Base-by-base conservation (phyloP, 305 asterid genomes). In the Rubia occidens region DNA sequence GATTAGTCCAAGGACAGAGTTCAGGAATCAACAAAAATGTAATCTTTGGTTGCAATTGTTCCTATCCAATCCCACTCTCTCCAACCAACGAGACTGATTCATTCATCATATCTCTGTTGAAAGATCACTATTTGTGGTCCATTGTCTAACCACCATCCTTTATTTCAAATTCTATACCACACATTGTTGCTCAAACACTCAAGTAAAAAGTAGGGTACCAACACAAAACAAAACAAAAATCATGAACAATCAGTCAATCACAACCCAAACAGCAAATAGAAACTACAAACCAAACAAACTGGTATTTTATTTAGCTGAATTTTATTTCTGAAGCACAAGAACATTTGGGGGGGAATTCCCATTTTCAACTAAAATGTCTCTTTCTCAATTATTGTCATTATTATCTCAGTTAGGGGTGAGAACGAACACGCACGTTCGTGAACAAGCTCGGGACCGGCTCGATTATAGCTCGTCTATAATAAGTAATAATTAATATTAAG, bases 401-500 rank as follows among this genome's bases (percentile, higher is more conserved):
- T 29, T 32, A 14, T 59, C 60, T 67, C 51, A 73, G 51, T 73
- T 69, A 67, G 35, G n/a, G n/a, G n/a, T n/a, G n/a, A n/a, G n/a
- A n/a, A n/a, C n/a, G n/a, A n/a, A n/a, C n/a, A n/a, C n/a, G n/a
- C n/a, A n/a, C n/a, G n/a, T n/a, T n/a, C n/a, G n/a, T n/a, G n/a
- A n/a, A n/a, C n/a, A n/a, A n/a, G n/a, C n/a, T n/a, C n/a, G n/a
- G n/a, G n/a, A n/a, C n/a, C n/a, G n/a, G n/a, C n/a, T n/a, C n/a
- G n/a, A n/a, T n/a, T n/a, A n/a, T n/a, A n/a, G n/a, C n/a, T n/a
- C n/a, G n/a, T n/a, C n/a, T n/a, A n/a, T n/a, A n/a, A n/a, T n/a
- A n/a, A n/a, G n/a, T n/a, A n/a, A n/a, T n/a, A n/a, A n/a, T n/a
- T n/a, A n/a, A n/a, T n/a, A n/a, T n/a, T n/a, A n/a, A n/a, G n/a